Base-by-base conservation (phyloP, 2,329 filamentous ascomycete genomes). In the Knufia petricola region DNA sequence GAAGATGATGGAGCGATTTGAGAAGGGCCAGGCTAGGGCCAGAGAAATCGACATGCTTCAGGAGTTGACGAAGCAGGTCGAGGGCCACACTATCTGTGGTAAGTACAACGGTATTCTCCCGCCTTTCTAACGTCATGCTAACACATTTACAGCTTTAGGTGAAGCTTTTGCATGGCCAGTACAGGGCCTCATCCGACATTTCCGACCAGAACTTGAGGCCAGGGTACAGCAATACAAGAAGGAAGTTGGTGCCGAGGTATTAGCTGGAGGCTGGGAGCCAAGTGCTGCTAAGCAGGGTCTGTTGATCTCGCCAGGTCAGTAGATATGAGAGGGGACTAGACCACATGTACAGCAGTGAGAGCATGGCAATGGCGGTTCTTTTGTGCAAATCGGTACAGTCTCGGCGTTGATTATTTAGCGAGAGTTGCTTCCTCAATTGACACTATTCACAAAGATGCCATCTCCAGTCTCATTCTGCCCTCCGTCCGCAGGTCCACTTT, bases 31-130 rank as follows among this genome's bases (percentile, higher is more conserved):
- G 69, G 92, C 86, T 52, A 82, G 86, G 54, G 81, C 84, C 68
- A 79, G 92, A 53, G 92, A 98, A 72, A 98, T 98, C 66, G 92
- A 98, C 68, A 98, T 98, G 92, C 79, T 98, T 58, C 92, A 95
- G 74, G 92, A 98, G 75, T 74, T 98, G 60, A 98, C 92, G 55
- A 98, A 98, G 78, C 92, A 98, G 73, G 92, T 98, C 53, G 92
- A 98, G 74, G 92, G 92, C 9, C 92, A 98, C 75, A 96, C 92
- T 41, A 98, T 98, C 63, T 98, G 92, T 70, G 92, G 82, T 85
- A 78, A 65, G 80, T 74, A 28, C 21, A 39, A 10, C 24, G 32
- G 17, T 36, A 30, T 26, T 45, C 38, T 17, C 45, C 21, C 31
- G 42, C n/a, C 32, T 21, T 38, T 36, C 44, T 60, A 20, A 23